phyloP scores from a whole-genome alignment of 2,329 filamentous ascomycete species.

The Calonectria pseudoreteaudii region DNA sequence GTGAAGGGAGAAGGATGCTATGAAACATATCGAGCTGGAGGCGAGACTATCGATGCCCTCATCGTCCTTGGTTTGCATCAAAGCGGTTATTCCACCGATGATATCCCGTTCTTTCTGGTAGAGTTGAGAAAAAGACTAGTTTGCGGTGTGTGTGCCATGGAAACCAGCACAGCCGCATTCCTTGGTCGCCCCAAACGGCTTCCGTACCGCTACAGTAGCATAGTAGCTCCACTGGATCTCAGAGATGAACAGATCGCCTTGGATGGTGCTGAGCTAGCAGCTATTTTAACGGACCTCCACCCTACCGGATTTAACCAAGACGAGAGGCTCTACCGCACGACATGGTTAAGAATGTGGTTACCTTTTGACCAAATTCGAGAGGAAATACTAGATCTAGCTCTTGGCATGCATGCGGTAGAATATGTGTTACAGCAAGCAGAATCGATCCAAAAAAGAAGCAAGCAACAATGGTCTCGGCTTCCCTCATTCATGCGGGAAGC shows the following conservation, averaged over 20 bases:
- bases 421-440: background rate
- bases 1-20: slow-evolving; percentile 4
- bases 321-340: background rate
- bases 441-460: background rate
- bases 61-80: background rate
- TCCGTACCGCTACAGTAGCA: background rate
- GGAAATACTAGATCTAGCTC: slow-evolving; percentile 5
- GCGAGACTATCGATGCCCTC: background rate
- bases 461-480: background rate
- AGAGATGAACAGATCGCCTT: background rate
- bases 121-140: slow-evolving; percentile 10
- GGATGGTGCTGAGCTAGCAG: background rate
- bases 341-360: slow-evolving; percentile 9
- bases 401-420: background rate
- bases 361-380: slow-evolving; percentile 14
- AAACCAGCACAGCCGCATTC: slow-evolving; percentile 1
- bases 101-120: slow-evolving; percentile 1
- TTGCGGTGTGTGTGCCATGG: background rate
- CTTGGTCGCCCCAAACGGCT: slow-evolving; percentile 14
- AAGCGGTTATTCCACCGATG: background rate
- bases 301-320: background rate
- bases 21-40: slow-evolving; percentile 9
- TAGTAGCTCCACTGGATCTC: slow-evolving; percentile 1
- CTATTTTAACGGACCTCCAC: background rate
- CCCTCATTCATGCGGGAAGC: slow-evolving; percentile 1